Conservation (phyloP, 2,329 filamentous ascomycete species). For the Ilyonectria robusta region DNA sequence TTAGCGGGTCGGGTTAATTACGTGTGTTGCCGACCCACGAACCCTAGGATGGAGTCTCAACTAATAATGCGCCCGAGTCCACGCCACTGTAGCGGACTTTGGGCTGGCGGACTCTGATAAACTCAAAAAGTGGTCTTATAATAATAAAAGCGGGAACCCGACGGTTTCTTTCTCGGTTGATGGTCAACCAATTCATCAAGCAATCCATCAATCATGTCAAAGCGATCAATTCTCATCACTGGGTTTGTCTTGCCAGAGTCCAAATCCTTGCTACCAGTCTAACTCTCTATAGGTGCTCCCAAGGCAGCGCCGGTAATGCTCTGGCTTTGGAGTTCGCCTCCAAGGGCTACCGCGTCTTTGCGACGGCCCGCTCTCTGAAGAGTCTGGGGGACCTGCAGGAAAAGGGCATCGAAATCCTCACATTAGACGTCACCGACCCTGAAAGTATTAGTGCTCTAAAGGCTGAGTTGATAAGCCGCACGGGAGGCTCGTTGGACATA, state of each 20-base stretch:
- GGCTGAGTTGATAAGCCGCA: not conserved
- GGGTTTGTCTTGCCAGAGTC: too few relatives aligned
- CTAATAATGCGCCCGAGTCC: too few relatives aligned
- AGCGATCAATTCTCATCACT: too few relatives aligned
- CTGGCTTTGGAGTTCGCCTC: not conserved
- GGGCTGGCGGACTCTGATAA: not conserved
- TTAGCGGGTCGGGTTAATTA: not conserved
- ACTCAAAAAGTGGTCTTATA: not conserved
- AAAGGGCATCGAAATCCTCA: slow-evolving; percentile 14
- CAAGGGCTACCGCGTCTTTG: slow-evolving; percentile 11
- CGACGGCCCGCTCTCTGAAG: slow-evolving; percentile 2
- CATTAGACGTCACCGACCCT: not conserved
- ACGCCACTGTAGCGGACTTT: too few relatives aligned
- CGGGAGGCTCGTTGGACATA: slow-evolving; percentile 16
- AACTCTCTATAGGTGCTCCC: not conserved
- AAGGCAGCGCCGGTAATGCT: not conserved
- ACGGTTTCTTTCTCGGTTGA: too few relatives aligned
- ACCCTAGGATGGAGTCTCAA: too few relatives aligned
- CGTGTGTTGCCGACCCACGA: not conserved
- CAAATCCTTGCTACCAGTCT: too few relatives aligned
- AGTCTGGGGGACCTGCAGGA: not conserved
- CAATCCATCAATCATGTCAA: too few relatives aligned
- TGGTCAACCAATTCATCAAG: too few relatives aligned
- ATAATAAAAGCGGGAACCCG: too few relatives aligned
- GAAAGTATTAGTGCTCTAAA: slow-evolving; percentile 6